Base-by-base conservation (phyloP, 805 yeast genomes). In the Metschnikowia sp. region DNA sequence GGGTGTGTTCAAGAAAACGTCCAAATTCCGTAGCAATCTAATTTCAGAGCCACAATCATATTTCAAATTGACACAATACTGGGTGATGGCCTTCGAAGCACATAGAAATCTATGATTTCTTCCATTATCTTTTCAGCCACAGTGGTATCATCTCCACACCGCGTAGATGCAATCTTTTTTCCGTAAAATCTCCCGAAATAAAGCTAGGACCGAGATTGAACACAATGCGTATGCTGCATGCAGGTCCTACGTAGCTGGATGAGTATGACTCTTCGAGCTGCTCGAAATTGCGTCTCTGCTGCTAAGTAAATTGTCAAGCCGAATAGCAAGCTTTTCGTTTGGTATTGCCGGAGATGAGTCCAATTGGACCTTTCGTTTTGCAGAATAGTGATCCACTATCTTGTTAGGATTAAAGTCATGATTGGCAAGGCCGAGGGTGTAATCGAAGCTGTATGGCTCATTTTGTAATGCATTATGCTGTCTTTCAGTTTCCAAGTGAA, bases 341-440 rank as follows among this genome's bases (percentile, higher is more conserved):
- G 47, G 40, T 13, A 37, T 28, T 7, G 51, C 47, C 15, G 46
- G 41, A 3, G 36, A 38, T 6, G 22, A n/a, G 9, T 34, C 38
- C 29, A 47, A 36, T 34, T 39, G 40, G 8, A 42, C 47, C 13
- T 10, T 26, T 12, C 32, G 46, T 19, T 13, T 29, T 1, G 39
- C 12, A 19, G 39, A 40, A 15, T 47, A 49, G 22, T 39, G 44
- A n/a, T 49, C 43, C 12, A 55, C 53, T 4, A 55, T 47, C 26
- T 22, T 32, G 10, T 33, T 32, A 1, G 68, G 63, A 48, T 65
- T 59, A 45, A 60, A 69, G 39, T 69, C 74, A 22, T 55, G 54
- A 11, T 51, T 51, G 39, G 59, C 60, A n/a, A 64, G 42, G 2
- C 71, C 72, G 4, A 51, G 41, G 2, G 54, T 44, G 42, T 56